Evolutionary conservation across 1,284 basidiomycete species (phyloP).

Genomic region (Marasmius oreades): DNA sequence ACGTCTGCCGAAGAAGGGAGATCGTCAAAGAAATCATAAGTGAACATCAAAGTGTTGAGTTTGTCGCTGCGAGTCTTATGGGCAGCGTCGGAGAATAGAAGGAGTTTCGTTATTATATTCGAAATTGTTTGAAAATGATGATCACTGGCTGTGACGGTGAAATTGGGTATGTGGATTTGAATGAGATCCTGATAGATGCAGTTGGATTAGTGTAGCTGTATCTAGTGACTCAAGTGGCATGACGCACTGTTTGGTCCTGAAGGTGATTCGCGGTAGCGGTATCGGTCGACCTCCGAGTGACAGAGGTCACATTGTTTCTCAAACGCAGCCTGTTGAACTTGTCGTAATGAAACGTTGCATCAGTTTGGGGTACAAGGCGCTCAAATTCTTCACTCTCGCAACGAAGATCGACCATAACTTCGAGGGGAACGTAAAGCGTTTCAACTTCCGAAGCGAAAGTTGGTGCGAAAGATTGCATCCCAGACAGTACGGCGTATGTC

Average conservation of each 20-base stretch:
- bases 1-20: constrained; percentile 64
- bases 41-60: constrained; percentile 83
- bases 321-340: constrained; percentile 92
- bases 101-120: constrained; percentile 82
- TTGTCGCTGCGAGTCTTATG: constrained; percentile 75
- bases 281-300: constrained; percentile 26
- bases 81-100: constrained; percentile 86
- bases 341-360: constrained; percentile 86
- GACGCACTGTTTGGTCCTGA: constrained; percentile 72
- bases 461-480: constrained; percentile 89
- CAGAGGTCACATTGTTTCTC: constrained; percentile 64
- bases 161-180: constrained; percentile 76
- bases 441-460: constrained; percentile 35
- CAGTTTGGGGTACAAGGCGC: constrained; percentile 86
- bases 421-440: constrained; percentile 72
- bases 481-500: constrained; percentile 72
- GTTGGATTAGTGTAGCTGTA: neutral
- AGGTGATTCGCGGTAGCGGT: constrained; percentile 60
- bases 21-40: constrained; percentile 84
- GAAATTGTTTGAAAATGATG: constrained; percentile 87
- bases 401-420: constrained; percentile 82
- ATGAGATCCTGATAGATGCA: constrained; percentile 67
- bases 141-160: constrained; percentile 87
- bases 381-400: constrained; percentile 85
- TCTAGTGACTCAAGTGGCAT: neutral